Conservation (phyloP, 2,329 filamentous ascomycete species). For the Trichoderma citrinoviride region DNA sequence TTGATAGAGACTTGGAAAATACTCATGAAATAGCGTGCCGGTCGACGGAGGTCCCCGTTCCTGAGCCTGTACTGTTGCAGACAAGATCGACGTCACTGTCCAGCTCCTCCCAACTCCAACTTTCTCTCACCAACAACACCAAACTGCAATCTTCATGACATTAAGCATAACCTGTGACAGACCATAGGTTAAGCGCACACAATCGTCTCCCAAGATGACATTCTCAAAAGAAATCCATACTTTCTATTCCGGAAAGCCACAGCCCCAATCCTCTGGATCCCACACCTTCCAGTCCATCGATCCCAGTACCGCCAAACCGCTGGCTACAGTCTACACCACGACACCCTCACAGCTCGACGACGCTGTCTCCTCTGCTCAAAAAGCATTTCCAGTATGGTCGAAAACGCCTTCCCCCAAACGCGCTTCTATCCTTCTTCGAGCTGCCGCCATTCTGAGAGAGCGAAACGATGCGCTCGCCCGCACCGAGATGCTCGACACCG, state of each 20-base stretch:
- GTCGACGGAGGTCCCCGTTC: neutral
- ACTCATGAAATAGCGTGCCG: neutral
- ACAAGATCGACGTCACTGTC: slow-evolving; percentile 10
- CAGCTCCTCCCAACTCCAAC: neutral
- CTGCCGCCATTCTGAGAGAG: slow-evolving; percentile 68
- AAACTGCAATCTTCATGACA: neutral
- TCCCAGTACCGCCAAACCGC: slow-evolving; percentile 65
- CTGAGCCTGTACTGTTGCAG: neutral
- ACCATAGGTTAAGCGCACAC: neutral
- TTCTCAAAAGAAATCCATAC: slow-evolving; percentile 52
- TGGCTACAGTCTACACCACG: slow-evolving; percentile 71
- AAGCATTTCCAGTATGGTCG: slow-evolving; percentile 75
- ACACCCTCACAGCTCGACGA: slow-evolving; percentile 66
- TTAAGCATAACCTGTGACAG: neutral
- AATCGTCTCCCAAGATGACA: slow-evolving; percentile 31
- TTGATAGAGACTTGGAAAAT: neutral
- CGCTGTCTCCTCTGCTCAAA: slow-evolving; percentile 67
- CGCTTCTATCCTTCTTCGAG: slow-evolving; percentile 73
- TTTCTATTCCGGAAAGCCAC: slow-evolving; percentile 71
- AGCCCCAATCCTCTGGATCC: slow-evolving; percentile 54
- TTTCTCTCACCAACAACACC: neutral
- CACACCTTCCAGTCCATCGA: slow-evolving; percentile 70
- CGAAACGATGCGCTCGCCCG: slow-evolving; percentile 77
- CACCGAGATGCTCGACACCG: slow-evolving; percentile 80
- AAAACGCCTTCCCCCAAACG: slow-evolving; percentile 70